phyloP scores from a whole-genome alignment of 108 stramenopile species.

The Schizochytrium sp. region DNA sequence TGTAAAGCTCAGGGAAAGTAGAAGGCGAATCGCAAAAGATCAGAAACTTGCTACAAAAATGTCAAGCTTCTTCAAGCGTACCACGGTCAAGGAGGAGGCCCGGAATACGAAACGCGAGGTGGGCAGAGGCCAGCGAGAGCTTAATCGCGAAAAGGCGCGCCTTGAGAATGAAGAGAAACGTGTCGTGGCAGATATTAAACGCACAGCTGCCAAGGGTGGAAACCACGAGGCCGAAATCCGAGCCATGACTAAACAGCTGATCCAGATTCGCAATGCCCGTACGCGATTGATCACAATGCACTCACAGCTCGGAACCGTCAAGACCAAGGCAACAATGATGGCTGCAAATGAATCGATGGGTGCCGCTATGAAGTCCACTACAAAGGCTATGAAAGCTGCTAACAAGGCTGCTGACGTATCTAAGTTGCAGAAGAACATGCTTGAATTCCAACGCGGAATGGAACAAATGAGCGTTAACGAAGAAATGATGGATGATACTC shows the following conservation, averaged over 20 bases:
- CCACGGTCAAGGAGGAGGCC: slow-evolving; percentile 46
- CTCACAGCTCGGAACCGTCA: neutral
- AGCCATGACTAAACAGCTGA: slow-evolving; percentile 60
- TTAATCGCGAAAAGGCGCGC: neutral
- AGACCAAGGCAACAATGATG: slow-evolving; percentile 59
- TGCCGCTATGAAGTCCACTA: neutral
- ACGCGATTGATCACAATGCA: neutral
- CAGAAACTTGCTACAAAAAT: too few species aligned
- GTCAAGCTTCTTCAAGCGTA: neutral
- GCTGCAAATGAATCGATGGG: slow-evolving; percentile 24
- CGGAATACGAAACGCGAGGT: slow-evolving; percentile 57
- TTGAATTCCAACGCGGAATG: slow-evolving; percentile 20
- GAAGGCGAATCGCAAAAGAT: too few species aligned
- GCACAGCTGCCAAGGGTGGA: slow-evolving; percentile 21
- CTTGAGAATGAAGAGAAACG: slow-evolving; percentile 27
- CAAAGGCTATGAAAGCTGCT: neutral
- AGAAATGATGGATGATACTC: slow-evolving; percentile 64
- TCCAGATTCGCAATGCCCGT: slow-evolving; percentile 47
- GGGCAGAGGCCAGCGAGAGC: slow-evolving; percentile 35
- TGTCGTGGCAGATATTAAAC: slow-evolving; percentile 63
- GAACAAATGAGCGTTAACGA: slow-evolving; percentile 56
- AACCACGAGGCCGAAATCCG: neutral
- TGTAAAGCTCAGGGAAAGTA: too few species aligned
- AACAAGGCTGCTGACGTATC: slow-evolving; percentile 1
- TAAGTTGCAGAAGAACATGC: slow-evolving; percentile 25